Evolutionary conservation across 805 yeast genomes (phyloP), one percentile per base, ranked within the genome.

Genomic region (Candida vartiovaarae): DNA sequence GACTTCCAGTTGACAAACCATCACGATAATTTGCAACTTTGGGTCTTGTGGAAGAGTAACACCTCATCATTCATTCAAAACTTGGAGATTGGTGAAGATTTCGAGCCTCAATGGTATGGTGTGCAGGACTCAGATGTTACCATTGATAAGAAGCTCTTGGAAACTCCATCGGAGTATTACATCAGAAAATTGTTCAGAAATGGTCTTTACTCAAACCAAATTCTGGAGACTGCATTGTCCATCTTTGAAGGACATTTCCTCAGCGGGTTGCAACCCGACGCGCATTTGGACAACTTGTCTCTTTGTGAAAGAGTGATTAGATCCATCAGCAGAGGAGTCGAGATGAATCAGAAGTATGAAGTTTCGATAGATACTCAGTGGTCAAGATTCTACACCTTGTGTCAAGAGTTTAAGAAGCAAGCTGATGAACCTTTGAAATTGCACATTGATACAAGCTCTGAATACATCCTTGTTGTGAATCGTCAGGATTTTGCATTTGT

Each of bases 371-470:
- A 64, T 39, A 71, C 71, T 29, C 80, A 80, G 52, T 81, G 95
- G 84, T 67, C 74, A 31, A 78, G 82, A 47, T 74, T 90, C 45
- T 82, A 80, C 45, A 71, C 85, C 3, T 67, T 89, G 26, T 82
- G 95, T 57, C 76, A 74, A 44, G 96, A 89, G 54, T 68, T 84
- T 42, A 74, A 73, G 46, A 82, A 75, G 46, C 71, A 72, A 38
- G 68, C 78, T 20, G 71, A 73, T 45, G 93, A 85, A 54, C 71
- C 82, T 0, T 67, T 86, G 33, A 65, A 79, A 1, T 55, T 84
- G 1, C 62, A 63, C n/a, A 51, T 67, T 25, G 71, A 66, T 34
- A 57, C 62, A 2, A 61, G 56, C 15, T 34, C 60, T 47, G 59
- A 55, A 9, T 49, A 63, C 20, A 38, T 68, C 3, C 49, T 59